Percentiles rank a stretch among this genome's conserved stretches.
phyloP scores from a whole-genome alignment of 2,329 filamentous ascomycete genomes.

The Fusarium pseudoanthophilum region DNA sequence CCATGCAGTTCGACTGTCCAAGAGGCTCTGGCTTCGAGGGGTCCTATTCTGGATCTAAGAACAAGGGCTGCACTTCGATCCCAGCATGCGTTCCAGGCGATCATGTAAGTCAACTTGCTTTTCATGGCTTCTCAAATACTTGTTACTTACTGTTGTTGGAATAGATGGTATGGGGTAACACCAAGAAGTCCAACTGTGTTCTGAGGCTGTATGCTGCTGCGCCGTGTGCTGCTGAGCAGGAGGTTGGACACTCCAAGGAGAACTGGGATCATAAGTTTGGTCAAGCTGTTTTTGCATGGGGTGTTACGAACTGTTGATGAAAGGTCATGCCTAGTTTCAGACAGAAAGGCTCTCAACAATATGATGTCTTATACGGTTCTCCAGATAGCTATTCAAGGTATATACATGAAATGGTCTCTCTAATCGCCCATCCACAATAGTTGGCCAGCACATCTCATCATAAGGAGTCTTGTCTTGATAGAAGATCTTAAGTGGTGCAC shows the following conservation, averaged over 20 bases:
- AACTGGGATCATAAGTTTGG: background rate
- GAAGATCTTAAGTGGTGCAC: background rate
- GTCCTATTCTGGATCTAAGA: background rate
- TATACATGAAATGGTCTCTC: background rate
- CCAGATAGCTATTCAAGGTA: background rate
- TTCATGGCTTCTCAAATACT: too few relatives aligned
- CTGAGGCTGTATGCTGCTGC: background rate
- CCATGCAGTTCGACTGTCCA: background rate
- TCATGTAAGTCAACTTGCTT: background rate
- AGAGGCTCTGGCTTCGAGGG: background rate
- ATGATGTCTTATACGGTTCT: background rate
- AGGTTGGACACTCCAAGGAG: background rate
- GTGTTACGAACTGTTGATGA: background rate
- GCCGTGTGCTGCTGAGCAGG: background rate
- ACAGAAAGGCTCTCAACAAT: background rate
- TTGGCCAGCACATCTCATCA: accelerated
- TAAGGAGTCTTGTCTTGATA: accelerated
- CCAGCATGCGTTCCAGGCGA: background rate
- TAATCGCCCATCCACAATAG: accelerated
- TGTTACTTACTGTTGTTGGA: background rate
- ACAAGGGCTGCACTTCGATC: background rate
- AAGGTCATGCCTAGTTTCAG: accelerated
- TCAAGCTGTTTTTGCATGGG: background rate
- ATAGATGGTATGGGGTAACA: background rate
- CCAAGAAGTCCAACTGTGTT: background rate